Evolutionary conservation across 2,329 filamentous ascomycete genomes (phyloP), one percentile per base, ranked within the genome.

Genomic region (Fusarium sp.): DNA sequence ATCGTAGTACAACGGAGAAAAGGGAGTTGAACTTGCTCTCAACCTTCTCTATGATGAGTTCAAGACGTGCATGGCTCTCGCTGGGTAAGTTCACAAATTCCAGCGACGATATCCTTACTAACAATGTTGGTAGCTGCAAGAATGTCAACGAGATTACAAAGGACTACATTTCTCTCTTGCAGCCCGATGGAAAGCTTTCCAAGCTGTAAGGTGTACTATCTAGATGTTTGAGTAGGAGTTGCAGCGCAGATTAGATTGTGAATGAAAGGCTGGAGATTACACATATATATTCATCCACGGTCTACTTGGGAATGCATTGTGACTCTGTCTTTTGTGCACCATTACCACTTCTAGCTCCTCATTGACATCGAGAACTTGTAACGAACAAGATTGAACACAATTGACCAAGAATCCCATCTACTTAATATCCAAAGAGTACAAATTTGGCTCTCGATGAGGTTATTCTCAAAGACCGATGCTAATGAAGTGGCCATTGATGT

Each of bases 81-180:
- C 58, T 56, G 67, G 67, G 64, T 70, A 67, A 14, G 61, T 29
- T 4, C 5, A 10, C 5, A 45, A 8, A 14, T 3, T 9, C 8
- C 9, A 20, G 3, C 6, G 3, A 54, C 2, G 3, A 16, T 10
- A 22, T 22, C 13, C 29, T 37, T 6, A 3, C 31, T 57, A 18
- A 57, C 52, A 2, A 50, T 11, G 1, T 11, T 35, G 2, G 1
- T 8, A 57, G 54, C 5, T 57, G 54, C 54, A 57, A 57, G 14
- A 57, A 66, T 14, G 66, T 69, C 38, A 66, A 69, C 13, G 66
- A 66, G 40, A 66, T 69, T 13, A 62, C 62, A 29, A 69, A 62
- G 24, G 62, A 69, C 13, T 69, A 66, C 34, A 58, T 69, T n/a
- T 57, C 66, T 31, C 57, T 69, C 8, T 27, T 69, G 10, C 62